Evolutionary conservation across 306 rosid genomes (phyloP), one percentile per base, ranked within the genome.

Genomic region (Casuarina glauca): DNA sequence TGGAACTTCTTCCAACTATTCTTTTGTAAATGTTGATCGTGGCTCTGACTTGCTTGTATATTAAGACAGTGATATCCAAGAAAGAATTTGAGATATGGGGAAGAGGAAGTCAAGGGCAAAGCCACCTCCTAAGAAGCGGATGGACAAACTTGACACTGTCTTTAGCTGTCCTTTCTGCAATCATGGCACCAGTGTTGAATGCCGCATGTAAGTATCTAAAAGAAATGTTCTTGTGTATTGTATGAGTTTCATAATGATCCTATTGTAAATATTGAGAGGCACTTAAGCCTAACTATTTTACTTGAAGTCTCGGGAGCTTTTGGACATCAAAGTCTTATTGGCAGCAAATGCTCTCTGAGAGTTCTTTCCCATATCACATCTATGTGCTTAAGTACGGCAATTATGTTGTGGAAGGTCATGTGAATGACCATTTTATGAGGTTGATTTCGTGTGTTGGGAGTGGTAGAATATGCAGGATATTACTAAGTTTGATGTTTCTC

Each of bases 81-180:
- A 79, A 81, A 83, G 74, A 69, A n/a, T 84, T 73, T 84, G 77
- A 83, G 81, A 72, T 35, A 91, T 93, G 99, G 99, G 99, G 42
- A 95, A 95, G 86, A 87, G 99, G 75, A 95, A 95, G 86, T 88
- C 97, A 52, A 88, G 91, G 38, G 85, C 98, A 58, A 95, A 95
- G 91, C 97, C 98, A 2, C 87, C 97, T 64, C 97, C 97, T 9
- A 92, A 88, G 92, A 95, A 95, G 85, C 88, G 98, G 71, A 91
- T 86, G 91, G 98, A 93, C 82, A 95, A 92, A 93, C 98, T 92
- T 55, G 98, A 95, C 77, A 92, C 97, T 43, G 97, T 92, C 54
- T 95, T 95, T 78, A 89, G 97, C 81, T 92, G 98, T 54, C 98
- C 98, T 84, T 95, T 95, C 89, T 95, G 98, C 84, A 90, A 91